Conservation (phyloP, 2,329 filamentous ascomycete genomes). For the Phyllosticta ampelicida region DNA sequence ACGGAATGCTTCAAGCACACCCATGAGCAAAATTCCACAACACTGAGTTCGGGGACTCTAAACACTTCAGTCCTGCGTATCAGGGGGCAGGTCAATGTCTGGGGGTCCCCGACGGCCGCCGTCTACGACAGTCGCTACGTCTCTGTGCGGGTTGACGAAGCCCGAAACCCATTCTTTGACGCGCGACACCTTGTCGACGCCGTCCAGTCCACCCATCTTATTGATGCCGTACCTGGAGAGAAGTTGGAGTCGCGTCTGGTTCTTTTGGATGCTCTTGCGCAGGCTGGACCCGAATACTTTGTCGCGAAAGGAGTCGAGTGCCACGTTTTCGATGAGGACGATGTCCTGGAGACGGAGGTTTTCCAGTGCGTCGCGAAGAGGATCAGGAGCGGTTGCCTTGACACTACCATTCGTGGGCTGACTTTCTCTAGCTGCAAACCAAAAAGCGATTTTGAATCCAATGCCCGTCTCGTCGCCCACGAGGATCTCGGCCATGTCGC, state of each 20-base stretch:
- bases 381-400: background rate
- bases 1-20: background rate
- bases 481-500: slow-evolving; percentile 64
- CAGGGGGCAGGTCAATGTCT: background rate
- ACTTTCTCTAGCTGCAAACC: slow-evolving; percentile 44
- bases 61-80: background rate
- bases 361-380: background rate
- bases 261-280: slow-evolving; percentile 57
- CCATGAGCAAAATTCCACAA: background rate
- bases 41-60: background rate
- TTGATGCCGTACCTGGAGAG: slow-evolving; percentile 45
- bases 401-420: background rate
- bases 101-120: background rate
- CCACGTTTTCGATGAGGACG: slow-evolving; percentile 68
- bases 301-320: slow-evolving; percentile 61
- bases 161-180: slow-evolving; percentile 66
- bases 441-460: slow-evolving; percentile 76
- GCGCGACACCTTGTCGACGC: slow-evolving; percentile 46
- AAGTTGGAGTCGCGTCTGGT: slow-evolving; percentile 54
- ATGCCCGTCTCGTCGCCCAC: slow-evolving; percentile 55
- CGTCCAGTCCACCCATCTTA: slow-evolving; percentile 39
- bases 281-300: slow-evolving; percentile 80
- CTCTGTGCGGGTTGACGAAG: slow-evolving; percentile 45
- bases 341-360: slow-evolving; percentile 60
- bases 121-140: background rate